Evolutionary conservation across 1,139 yeast genomes (phyloP).

Genomic region (Zygosaccharomyces pseudobailii): DNA sequence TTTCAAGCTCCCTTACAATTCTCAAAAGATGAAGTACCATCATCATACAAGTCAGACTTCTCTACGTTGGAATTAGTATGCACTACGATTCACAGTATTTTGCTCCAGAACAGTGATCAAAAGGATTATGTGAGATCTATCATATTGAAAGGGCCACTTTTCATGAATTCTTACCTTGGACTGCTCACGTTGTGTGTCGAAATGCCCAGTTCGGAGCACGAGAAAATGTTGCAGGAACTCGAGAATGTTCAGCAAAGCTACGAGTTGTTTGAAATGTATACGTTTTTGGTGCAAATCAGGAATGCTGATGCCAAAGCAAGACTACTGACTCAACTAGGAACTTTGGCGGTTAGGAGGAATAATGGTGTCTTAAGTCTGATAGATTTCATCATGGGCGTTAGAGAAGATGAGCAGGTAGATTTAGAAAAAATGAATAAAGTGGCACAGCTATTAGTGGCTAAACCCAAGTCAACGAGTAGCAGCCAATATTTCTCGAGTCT

Average conservation of each 20-base stretch:
- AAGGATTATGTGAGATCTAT: conserved; percentile 43
- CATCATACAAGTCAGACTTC: conserved; percentile 6
- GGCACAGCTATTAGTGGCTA: conserved; percentile 53
- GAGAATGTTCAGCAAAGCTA: conserved; percentile 53
- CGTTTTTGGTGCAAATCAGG: conserved; percentile 45
- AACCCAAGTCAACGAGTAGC: conserved; percentile 50
- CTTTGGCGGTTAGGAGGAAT: conserved; percentile 50
- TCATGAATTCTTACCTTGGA: conserved; percentile 59
- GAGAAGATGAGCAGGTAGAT: conserved; percentile 65
- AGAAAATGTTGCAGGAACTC: conserved; percentile 22
- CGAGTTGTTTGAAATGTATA: conserved; percentile 53
- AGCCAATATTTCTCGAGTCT: conserved; percentile 50
- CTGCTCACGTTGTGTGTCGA: conserved; percentile 44
- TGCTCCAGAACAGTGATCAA: conserved; percentile 2
- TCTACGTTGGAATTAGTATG: conserved; percentile 15
- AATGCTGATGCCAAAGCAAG: conserved; percentile 41
- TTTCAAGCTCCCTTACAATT: conserved; percentile 43
- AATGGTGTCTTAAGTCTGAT: conserved; percentile 70
- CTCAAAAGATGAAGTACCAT: background rate
- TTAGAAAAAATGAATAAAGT: conserved; percentile 62
- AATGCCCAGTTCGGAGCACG: background rate
- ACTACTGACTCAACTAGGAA: conserved; percentile 45
- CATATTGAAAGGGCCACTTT: conserved; percentile 65
- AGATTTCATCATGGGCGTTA: conserved; percentile 70
- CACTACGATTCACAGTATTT: conserved; percentile 12